Evolutionary conservation across 2,329 filamentous ascomycete species (phyloP), one percentile per base, ranked within the genome.

Genomic region (Colletotrichum siamense): DNA sequence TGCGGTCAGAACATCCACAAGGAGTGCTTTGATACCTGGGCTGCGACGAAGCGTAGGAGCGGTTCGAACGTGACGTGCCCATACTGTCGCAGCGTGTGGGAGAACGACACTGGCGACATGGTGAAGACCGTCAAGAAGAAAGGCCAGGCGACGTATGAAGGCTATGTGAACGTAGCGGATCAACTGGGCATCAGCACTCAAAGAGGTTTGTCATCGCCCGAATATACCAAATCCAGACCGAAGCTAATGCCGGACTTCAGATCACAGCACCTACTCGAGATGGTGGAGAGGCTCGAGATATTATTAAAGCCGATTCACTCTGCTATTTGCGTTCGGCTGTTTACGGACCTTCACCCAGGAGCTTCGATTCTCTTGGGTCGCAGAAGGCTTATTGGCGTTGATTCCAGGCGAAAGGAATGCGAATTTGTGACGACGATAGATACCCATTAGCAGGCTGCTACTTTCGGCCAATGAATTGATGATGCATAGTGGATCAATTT

Each of bases 121-220:
- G 82, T 89, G 9, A 85, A 85, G 44, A 86, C 84, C 39, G 86
- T 91, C 28, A 84, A 84, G 64, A 88, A 86, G 77, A 83, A 82
- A 1, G 85, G 87, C 5, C 80, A 80, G 7, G 77, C 84, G 1
- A 86, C 85, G 28, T 80, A 80, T 1, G 91, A 92, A 44, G 92
- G 92, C 0, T 94, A 94, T 79, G 84, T 92, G 63, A 93, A 93
- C 80, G 88, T 94, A 5, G 91, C 90, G 2, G 83, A 87, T 24
- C 89, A 93, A 80, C 84, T 93, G n/a, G 92, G 92, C 3, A 86
- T 93, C 77, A 90, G 88, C 76, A 82, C 82, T 0, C 75, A 81
- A n/a, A 84, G 91, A 85, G 91, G 90, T 90, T 82, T 39, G 84
- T 28, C 24, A 24, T 28, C n/a, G n/a, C n/a, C n/a, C n/a, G n/a